phyloP scores from a whole-genome alignment of 106 monocot species.

The Dendrobium huoshanense region DNA sequence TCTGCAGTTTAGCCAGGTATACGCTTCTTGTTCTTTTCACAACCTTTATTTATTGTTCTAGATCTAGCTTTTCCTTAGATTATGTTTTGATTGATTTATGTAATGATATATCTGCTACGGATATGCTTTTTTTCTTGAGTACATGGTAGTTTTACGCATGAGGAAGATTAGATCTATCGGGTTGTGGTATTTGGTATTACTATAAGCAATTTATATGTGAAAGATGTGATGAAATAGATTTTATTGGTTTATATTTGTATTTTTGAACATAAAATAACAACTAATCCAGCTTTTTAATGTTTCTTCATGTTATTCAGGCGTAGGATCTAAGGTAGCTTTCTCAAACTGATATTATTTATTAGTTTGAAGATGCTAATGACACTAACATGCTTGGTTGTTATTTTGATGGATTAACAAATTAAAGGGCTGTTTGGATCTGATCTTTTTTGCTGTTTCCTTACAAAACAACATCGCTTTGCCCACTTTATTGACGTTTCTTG shows the following conservation, averaged over 20 bases:
- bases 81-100: background rate
- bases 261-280: background rate
- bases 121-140: background rate
- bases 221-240: background rate
- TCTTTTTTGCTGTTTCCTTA: too few relatives aligned
- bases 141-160: background rate
- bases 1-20: constrained; percentile 2
- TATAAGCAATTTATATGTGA: background rate
- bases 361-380: too few relatives aligned
- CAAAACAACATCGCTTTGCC: too few relatives aligned
- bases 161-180: background rate
- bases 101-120: constrained; percentile 1
- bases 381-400: background rate
- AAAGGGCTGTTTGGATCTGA: too few relatives aligned
- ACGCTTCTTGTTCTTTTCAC: background rate
- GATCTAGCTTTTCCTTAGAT: background rate
- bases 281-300: background rate
- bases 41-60: background rate
- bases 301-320: background rate
- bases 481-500: too few relatives aligned
- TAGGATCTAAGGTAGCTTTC: background rate
- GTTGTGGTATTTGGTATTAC: background rate
- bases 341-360: background rate
- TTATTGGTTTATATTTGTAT: background rate
- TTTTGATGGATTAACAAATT: background rate